Evolutionary conservation across 2,329 filamentous ascomycete species (phyloP), one percentile per base, ranked within the genome.

Genomic region (Colletotrichum coccodes): DNA sequence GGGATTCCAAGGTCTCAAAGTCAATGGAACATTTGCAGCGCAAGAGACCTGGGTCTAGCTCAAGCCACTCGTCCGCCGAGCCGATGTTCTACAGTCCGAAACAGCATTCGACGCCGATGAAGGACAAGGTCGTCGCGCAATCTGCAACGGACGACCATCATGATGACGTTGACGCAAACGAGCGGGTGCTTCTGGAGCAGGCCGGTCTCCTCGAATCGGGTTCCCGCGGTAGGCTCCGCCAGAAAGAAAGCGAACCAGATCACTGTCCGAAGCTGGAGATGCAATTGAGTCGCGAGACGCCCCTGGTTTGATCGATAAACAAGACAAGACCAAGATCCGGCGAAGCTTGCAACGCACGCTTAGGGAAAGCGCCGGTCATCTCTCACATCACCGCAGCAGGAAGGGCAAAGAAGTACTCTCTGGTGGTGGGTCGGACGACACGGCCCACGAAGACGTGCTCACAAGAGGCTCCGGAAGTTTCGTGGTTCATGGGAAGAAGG

Each of bases 401-500:
- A 95, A 92, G 78, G 91, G 92, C 58, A 93, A 91, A 75, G 94
- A 97, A 57, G 91, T 91, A 4, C 82, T 86, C 3, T 89, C 89
- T 3, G 91, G 88, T 46, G 84, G 84, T 18, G 81, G 85, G 49
- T 81, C 80, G 12, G 87, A 89, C 38, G 88, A 89, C 21, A 82
- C 73, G 34, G 46, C 79, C 71, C 75, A 87, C 81, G 83, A 92
- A 42, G 92, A 94, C 73, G 90, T 92, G 12, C 85, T 99, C 14
- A 85, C 92, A 7, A 90, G 96, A 54, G 92, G 92, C 14, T 90
- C 93, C 14, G 94, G 94, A 6, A 97, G 94, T 74, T 99, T 99
- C 79, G 97, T 96, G 4, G 91, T 99, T 4, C 96, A 99, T 76
- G 95, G 96, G 70, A 99, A 98, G 84, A 98, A 99, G 80, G 96